Percentiles rank a stretch among this genome's conserved stretches.
Conservation (phyloP, 2,329 filamentous ascomycete genomes). For the Stemphylium vesicarium region DNA sequence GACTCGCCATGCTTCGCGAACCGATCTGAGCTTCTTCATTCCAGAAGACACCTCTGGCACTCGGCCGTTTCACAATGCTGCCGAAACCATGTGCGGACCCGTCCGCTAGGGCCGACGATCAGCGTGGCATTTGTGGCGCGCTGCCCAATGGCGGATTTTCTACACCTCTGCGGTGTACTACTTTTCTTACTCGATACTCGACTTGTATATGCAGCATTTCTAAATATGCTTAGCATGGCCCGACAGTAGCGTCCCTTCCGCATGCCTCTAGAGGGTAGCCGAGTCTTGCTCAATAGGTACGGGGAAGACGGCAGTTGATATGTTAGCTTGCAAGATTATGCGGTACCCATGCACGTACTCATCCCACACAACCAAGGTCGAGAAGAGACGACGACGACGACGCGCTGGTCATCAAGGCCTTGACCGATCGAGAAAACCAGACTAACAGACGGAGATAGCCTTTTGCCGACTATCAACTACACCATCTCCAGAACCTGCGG, state of each 20-base stretch:
- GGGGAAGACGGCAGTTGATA: not conserved
- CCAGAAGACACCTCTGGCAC: conserved; percentile 19
- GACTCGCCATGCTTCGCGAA: conserved; percentile 15
- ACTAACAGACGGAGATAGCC: not conserved
- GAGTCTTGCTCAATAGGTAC: not conserved
- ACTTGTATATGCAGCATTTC: not conserved
- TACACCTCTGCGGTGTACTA: not conserved
- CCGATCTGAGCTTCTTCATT: conserved; percentile 9
- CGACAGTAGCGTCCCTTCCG: not conserved
- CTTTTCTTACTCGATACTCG: not conserved
- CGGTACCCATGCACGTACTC: not conserved
- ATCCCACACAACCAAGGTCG: not conserved
- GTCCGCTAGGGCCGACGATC: conserved; percentile 17
- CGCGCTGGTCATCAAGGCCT: not conserved
- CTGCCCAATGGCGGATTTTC: conserved; percentile 3
- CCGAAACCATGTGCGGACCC: conserved; percentile 22
- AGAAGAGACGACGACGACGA: not conserved
- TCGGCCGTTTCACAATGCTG: conserved; percentile 22
- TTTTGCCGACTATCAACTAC: not conserved
- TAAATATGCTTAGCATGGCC: not conserved
- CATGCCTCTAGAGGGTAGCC: not conserved
- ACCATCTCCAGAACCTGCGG: not conserved
- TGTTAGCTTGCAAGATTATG: not conserved
- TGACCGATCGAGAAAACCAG: not conserved
- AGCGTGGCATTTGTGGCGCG: conserved; percentile 13